Conservation (phyloP, 331 rosid species). For the Saraca asoca region DNA sequence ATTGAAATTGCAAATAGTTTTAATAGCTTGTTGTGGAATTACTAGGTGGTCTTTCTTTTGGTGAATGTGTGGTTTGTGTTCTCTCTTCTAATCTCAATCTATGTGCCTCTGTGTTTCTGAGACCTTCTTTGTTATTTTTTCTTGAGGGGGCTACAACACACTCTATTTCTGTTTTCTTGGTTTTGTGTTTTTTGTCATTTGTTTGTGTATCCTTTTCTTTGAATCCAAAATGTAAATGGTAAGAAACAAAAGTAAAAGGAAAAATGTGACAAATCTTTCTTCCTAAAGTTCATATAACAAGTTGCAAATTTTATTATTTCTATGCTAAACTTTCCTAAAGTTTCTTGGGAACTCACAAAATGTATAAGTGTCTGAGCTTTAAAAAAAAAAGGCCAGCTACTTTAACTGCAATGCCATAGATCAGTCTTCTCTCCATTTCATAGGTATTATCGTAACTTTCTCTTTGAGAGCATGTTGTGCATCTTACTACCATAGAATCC, state of each 20-base stretch:
- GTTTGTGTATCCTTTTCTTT: neutral
- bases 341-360: no score
- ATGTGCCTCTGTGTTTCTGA: slow-evolving; percentile 5
- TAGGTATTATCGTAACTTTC: no score
- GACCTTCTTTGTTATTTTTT: slow-evolving; percentile 70
- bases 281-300: no score
- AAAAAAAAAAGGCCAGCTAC: no score
- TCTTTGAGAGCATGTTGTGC: no score
- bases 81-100: neutral
- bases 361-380: no score
- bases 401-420: no score
- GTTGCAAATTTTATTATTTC: no score
- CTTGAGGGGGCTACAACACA: slow-evolving; percentile 45
- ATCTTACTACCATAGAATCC: no score
- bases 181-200: slow-evolving; percentile 6
- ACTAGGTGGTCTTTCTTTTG: slow-evolving; percentile 18
- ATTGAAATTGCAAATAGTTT: slow-evolving; percentile 34
- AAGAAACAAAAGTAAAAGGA: slow-evolving; percentile 13
- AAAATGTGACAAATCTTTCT: slow-evolving; percentile 3
- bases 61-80: slow-evolving; percentile 7
- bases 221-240: slow-evolving; percentile 49
- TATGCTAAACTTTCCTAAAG: no score
- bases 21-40: slow-evolving; percentile 52
- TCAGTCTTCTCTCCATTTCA: no score
- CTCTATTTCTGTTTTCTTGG: neutral